A percentile compares a stretch with the other conserved stretches of the same genome.
These are phyloP conservation scores for Phytophthora nicotianae DNA, from an alignment of 352 stramenopile species.

Conservation along the genomic window DNA sequence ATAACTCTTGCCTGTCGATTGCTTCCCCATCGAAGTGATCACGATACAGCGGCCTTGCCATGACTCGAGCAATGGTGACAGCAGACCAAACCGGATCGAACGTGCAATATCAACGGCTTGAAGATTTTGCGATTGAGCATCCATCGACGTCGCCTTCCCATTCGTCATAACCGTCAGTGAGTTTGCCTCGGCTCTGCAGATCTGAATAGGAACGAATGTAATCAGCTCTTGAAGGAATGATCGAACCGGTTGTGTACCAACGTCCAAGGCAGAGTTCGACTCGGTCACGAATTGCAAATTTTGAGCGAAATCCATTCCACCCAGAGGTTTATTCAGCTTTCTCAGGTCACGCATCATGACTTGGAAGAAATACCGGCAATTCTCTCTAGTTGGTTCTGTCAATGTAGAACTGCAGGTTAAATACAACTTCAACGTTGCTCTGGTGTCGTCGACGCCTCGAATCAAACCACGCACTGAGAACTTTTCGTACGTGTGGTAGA, in stretches of 20 bases:
- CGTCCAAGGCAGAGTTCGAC: neutral
- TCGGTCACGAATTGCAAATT: slow-evolving; percentile 24
- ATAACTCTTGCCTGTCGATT: slow-evolving; percentile 82
- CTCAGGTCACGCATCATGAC: slow-evolving; percentile 54
- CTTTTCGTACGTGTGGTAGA: slow-evolving; percentile 44
- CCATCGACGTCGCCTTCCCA: slow-evolving; percentile 35
- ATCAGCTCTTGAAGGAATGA: slow-evolving; percentile 41
- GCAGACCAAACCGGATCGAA: slow-evolving; percentile 46
- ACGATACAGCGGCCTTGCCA: slow-evolving; percentile 35
- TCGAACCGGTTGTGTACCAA: slow-evolving; percentile 8
- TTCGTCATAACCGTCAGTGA: slow-evolving; percentile 61
- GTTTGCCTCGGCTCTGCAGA: slow-evolving; percentile 71
- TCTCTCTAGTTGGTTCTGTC: slow-evolving; percentile 5
- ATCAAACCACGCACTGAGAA: slow-evolving; percentile 40
- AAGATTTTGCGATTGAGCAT: slow-evolving; percentile 19
- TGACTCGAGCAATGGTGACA: slow-evolving; percentile 38
- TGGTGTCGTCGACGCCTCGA: slow-evolving; percentile 32
- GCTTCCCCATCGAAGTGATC: slow-evolving; percentile 51
- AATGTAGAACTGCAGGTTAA: slow-evolving; percentile 25
- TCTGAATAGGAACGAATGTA: slow-evolving; percentile 79
- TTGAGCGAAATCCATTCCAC: slow-evolving; percentile 37
- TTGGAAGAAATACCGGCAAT: slow-evolving; percentile 33
- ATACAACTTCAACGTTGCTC: slow-evolving; percentile 27
- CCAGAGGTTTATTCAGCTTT: slow-evolving; percentile 64
- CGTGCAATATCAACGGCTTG: slow-evolving; percentile 59